Evolutionary conservation across 2,329 filamentous ascomycete genomes (phyloP).

Genomic region (Botryotinia convoluta): DNA sequence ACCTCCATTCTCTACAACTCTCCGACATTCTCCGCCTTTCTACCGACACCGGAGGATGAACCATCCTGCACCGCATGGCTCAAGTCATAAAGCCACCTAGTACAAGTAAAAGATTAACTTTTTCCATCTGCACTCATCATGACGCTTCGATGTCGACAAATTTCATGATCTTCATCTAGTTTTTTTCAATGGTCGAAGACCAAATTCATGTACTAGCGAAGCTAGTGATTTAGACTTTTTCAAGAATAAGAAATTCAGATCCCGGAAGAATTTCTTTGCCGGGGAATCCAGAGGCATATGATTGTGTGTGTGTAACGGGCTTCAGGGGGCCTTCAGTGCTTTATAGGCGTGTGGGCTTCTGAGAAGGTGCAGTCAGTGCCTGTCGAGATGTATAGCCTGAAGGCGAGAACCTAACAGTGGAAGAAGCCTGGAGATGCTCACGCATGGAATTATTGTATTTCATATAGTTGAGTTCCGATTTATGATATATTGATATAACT

Average conservation of each 20-base stretch:
- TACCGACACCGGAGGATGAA: not conserved
- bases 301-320: not conserved
- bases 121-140: not conserved
- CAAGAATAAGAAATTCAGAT: not conserved
- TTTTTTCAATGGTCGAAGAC: not conserved
- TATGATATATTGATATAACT: not conserved
- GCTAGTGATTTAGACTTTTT: not conserved
- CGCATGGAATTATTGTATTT: not conserved
- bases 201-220: not conserved
- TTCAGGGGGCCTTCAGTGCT: not conserved
- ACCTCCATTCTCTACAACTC: not conserved
- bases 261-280: accelerated
- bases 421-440: not conserved
- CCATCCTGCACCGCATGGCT: not conserved
- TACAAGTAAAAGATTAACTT: not conserved
- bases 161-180: not conserved
- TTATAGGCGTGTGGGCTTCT: not conserved
- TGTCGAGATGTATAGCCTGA: not conserved
- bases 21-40: not conserved
- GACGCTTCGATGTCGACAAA: not conserved
- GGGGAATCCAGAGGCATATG: not conserved
- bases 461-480: not conserved
- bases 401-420: not conserved
- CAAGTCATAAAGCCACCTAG: not conserved
- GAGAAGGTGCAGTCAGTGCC: not conserved